phyloP scores from a whole-genome alignment of 768 basidiomycete genomes.

The Ramaria sp. region DNA sequence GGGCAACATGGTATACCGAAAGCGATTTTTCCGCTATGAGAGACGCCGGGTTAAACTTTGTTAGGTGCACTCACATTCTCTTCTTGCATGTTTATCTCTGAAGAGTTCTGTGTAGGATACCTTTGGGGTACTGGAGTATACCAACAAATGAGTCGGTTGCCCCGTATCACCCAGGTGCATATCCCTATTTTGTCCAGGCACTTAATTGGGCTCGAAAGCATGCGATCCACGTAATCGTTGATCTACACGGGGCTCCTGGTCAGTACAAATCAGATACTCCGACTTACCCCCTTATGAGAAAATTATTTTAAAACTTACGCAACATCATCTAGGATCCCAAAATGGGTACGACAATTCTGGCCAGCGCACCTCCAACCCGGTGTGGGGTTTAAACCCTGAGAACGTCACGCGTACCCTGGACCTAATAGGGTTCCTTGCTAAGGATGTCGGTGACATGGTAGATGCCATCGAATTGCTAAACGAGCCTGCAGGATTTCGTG shows the following conservation, averaged over 20 bases:
- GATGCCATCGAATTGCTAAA: constrained; percentile 62
- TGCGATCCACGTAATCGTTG: constrained; percentile 58
- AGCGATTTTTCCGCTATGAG: constrained; percentile 56
- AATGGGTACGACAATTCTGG: constrained; percentile 72
- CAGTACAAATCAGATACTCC: background rate
- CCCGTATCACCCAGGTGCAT: constrained; percentile 55
- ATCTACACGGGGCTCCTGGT: constrained; percentile 31
- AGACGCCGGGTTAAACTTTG: constrained; percentile 60
- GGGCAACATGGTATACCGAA: constrained; percentile 30
- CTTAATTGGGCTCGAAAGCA: constrained; percentile 55
- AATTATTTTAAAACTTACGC: background rate
- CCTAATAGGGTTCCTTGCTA: constrained; percentile 41
- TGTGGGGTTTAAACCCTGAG: constrained; percentile 38
- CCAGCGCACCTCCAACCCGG: constrained; percentile 41
- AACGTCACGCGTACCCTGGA: constrained; percentile 48
- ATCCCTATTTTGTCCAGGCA: constrained; percentile 52
- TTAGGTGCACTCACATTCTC: constrained; percentile 34
- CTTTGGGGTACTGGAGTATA: constrained; percentile 73
- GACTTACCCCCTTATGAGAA: background rate
- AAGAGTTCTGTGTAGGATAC: constrained; percentile 35
- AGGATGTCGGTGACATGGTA: constrained; percentile 42
- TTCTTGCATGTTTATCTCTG: background rate
- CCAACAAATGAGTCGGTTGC: constrained; percentile 42
- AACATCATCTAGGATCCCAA: constrained; percentile 4
- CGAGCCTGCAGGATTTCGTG: constrained; percentile 49